phyloP scores from a whole-genome alignment of 768 basidiomycete genomes.

The Gymnopilus junonius region DNA sequence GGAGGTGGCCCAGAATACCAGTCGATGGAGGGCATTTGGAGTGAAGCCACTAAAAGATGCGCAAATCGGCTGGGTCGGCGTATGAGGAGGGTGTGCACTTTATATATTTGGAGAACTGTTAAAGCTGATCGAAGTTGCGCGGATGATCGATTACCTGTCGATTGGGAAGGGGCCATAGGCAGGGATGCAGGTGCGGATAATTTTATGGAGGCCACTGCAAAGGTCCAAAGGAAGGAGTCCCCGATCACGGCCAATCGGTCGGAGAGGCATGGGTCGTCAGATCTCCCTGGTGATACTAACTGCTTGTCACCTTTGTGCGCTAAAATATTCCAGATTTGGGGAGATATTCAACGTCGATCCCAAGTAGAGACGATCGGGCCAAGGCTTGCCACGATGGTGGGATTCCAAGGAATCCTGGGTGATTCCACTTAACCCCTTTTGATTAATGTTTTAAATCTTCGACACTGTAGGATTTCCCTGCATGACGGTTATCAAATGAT shows the following conservation, averaged over 20 bases:
- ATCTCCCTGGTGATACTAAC: conserved; percentile 6
- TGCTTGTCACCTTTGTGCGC: conserved; percentile 13
- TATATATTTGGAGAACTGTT: not conserved
- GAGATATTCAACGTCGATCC: conserved; percentile 11
- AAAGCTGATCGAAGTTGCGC: conserved; percentile 8
- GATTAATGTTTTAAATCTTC: not conserved
- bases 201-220: conserved; percentile 18
- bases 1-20: conserved; percentile 43
- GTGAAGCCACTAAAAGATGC: conserved; percentile 2
- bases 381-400: conserved; percentile 6
- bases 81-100: not conserved
- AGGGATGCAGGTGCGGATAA: conserved; percentile 17
- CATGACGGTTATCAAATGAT: not conserved
- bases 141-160: conserved; percentile 21
- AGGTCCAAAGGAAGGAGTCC: conserved; percentile 12
- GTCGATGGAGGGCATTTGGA: conserved; percentile 24
- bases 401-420: conserved; percentile 9
- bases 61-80: conserved; percentile 3
- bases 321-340: conserved; percentile 17
- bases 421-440: not conserved
- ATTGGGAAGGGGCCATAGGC: conserved; percentile 2
- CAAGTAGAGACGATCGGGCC: conserved; percentile 9
- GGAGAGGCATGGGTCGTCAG: conserved; percentile 4
- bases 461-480: conserved; percentile 3
- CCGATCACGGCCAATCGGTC: conserved; percentile 19